These are phyloP conservation scores for Colletotrichum orchidophilum DNA, from an alignment of 2,329 filamentous ascomycete genomes.

Conservation along the genomic window DNA sequence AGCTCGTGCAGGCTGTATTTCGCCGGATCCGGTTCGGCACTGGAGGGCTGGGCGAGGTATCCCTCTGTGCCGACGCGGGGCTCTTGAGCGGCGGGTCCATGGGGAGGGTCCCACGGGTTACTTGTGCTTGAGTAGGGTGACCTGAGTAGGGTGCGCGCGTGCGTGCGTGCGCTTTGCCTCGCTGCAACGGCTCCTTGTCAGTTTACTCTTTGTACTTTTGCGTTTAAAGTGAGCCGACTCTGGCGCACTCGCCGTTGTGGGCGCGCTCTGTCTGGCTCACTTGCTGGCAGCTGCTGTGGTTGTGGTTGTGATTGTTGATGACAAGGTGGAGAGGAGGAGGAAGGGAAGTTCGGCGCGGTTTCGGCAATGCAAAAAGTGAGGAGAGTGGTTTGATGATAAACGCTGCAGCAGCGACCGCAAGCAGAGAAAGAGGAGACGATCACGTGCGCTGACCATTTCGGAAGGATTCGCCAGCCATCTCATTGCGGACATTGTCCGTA, in stretches of 20 bases:
- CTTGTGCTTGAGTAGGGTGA: no score
- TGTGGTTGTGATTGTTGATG: conserved; percentile 17
- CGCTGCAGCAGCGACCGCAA: neutral
- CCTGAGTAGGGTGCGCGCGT: conserved; percentile 9
- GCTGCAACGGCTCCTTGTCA: neutral
- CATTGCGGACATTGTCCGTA: neutral
- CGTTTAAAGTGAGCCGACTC: neutral
- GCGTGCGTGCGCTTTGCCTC: conserved; percentile 13
- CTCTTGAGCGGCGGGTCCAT: conserved; percentile 32
- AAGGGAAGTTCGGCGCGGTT: conserved; percentile 25
- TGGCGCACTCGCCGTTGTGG: conserved; percentile 4
- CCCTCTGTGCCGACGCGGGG: conserved; percentile 23
- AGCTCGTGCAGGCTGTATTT: conserved; percentile 44
- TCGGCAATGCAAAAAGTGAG: conserved; percentile 24
- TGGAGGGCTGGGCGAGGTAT: conserved; percentile 23
- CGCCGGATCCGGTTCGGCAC: conserved; percentile 40
- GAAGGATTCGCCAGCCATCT: neutral
- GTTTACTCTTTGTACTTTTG: no score
- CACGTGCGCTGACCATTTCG: conserved; percentile 17
- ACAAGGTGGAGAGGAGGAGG: conserved; percentile 13
- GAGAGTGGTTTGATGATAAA: neutral
- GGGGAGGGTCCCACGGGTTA: no score
- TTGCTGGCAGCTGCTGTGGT: neutral
- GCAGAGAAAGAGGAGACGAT: neutral
- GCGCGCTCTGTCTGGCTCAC: neutral